Percentiles rank a stretch among this genome's conserved stretches.
phyloP scores from a whole-genome alignment of 2,329 filamentous ascomycete genomes.

The Emydomyces testavorans region DNA sequence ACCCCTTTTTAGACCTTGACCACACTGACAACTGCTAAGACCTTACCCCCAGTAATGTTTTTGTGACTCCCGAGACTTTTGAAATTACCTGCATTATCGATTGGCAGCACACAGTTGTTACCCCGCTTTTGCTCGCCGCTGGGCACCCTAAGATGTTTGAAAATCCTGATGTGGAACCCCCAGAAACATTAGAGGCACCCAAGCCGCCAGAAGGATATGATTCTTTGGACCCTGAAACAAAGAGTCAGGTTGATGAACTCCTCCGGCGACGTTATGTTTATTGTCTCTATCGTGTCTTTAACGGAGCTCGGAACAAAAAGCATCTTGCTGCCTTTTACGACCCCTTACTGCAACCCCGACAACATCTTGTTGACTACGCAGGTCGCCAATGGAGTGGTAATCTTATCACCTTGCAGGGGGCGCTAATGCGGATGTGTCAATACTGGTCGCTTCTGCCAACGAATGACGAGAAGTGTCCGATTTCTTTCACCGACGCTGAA shows the following conservation, averaged over 20 bases:
- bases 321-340: slow-evolving; percentile 12
- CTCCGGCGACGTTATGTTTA: slow-evolving; percentile 13
- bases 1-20: background rate
- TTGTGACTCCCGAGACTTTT: slow-evolving; percentile 17
- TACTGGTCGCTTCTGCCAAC: slow-evolving; percentile 13
- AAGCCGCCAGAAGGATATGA: slow-evolving; percentile 11
- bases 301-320: slow-evolving; percentile 9
- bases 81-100: slow-evolving; percentile 20
- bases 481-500: slow-evolving; percentile 12
- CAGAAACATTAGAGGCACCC: slow-evolving; percentile 9
- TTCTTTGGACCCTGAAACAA: slow-evolving; percentile 10
- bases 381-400: slow-evolving; percentile 14
- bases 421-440: slow-evolving; percentile 12
- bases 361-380: slow-evolving; percentile 13
- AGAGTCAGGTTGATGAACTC: slow-evolving; percentile 15
- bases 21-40: background rate
- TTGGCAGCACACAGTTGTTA: slow-evolving; percentile 21
- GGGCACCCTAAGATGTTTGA: slow-evolving; percentile 15
- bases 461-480: slow-evolving; percentile 10
- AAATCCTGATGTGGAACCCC: slow-evolving; percentile 13
- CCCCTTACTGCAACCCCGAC: slow-evolving; percentile 10
- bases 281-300: slow-evolving; percentile 14
- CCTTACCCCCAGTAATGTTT: slow-evolving; percentile 11
- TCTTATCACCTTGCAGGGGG: slow-evolving; percentile 11
- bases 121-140: slow-evolving; percentile 14